Evolutionary conservation across 805 yeast genomes (phyloP).

Genomic region (Saccharomycopsis lassenensis): DNA sequence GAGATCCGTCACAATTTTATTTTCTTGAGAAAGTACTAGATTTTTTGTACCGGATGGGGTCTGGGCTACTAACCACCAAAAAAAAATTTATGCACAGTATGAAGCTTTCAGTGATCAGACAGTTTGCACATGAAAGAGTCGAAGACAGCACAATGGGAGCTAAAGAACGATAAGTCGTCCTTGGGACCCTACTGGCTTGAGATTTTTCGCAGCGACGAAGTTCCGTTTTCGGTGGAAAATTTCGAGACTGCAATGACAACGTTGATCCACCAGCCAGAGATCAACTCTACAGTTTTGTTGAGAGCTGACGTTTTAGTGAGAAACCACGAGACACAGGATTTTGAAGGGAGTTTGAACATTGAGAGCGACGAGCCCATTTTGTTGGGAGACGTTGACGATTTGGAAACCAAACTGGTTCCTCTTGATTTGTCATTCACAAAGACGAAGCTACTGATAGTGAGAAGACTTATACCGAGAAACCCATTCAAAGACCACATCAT

Average conservation of each 20-base stretch:
- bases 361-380: not conserved
- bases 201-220: slow-evolving; percentile 36
- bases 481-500: slow-evolving; percentile 75
- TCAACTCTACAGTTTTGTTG: slow-evolving; percentile 82
- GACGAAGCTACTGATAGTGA: slow-evolving; percentile 45
- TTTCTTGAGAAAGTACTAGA: too few relatives aligned
- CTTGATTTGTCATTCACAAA: too few relatives aligned
- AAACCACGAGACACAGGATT: too few relatives aligned
- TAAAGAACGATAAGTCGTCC: too few relatives aligned
- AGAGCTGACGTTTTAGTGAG: slow-evolving; percentile 80
- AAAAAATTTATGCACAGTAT: too few relatives aligned
- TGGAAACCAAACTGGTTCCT: slow-evolving; percentile 12
- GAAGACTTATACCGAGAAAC: slow-evolving; percentile 85
- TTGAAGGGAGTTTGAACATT: too few relatives aligned
- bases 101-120: too few relatives aligned
- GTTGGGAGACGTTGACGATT: not conserved
- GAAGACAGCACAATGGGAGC: too few relatives aligned
- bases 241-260: slow-evolving; percentile 71
- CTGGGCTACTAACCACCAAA: too few relatives aligned
- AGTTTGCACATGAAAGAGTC: too few relatives aligned
- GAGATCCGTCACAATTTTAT: too few relatives aligned
- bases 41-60: too few relatives aligned
- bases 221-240: slow-evolving; percentile 42
- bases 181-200: slow-evolving; percentile 60
- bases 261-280: slow-evolving; percentile 72